Base-by-base conservation (phyloP, 2,329 filamentous ascomycete species). In the Diaporthe citriasiana region DNA sequence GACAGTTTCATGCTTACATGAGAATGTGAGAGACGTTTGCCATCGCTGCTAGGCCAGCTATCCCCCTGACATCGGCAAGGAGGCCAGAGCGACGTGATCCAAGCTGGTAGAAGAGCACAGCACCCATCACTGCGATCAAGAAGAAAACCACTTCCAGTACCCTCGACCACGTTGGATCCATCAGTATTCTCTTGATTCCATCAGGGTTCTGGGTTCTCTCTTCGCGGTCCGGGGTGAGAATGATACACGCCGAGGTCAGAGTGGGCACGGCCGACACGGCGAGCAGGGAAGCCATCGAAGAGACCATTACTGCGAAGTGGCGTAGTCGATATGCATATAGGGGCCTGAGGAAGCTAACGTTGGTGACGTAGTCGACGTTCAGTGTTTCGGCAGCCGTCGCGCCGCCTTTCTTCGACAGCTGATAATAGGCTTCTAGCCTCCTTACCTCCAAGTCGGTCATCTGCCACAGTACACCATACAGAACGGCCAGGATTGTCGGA, bases 21-120 rank as follows among this genome's bases (percentile, higher is more conserved):
- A 76, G 70, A 12, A 76, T 74, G 17, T 76, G 93, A 76, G 89
- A 91, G 75, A 90, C 89, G 3, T 93, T 93, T 13, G 93, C 93
- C 92, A 95, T 94, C 72, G 92, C 90, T 8, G 93, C 93, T 50
- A 94, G 86, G 1, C 93, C 93, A 1, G 93, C 92, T 69, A 95
- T 93, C 8, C 93, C 93, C 77, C 90, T 91, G 9, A 93, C 92
- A 79, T 94, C 91, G 8, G 89, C 89, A 4, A 91, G 82, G 22
- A 95, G 84, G 0, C 93, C 93, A 4, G 91, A 93, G 51, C 89
- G 90, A 30, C 93, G 86, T 22, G 86, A 86, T 72, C 89, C 88
- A 56, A 94, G 87, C 74, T 91, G 87, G 77, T 87, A 90, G 56
- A 93, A 86, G 5, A 94, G 84, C 3, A 88, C 80, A 42, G 85